Evolutionary conservation across 148 eudicot genomes (phyloP).

Genomic region (Persicaria maculosa): DNA sequence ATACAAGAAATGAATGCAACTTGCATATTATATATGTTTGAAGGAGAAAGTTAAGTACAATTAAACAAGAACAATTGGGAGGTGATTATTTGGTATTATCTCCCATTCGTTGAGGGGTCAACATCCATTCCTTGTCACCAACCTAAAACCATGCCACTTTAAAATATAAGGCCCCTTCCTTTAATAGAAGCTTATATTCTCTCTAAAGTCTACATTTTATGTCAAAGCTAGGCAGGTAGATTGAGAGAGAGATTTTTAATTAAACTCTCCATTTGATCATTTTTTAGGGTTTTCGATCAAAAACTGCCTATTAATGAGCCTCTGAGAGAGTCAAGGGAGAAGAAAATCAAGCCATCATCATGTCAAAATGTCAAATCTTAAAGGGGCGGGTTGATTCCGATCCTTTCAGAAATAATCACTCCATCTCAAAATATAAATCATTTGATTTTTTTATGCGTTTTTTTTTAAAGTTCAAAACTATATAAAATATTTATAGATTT

Average conservation of each 20-base stretch:
- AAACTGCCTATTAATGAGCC: neutral
- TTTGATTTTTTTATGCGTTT: no score
- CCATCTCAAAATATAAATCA: no score
- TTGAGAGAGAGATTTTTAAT: neutral
- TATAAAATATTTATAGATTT: no score
- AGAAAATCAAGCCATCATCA: neutral
- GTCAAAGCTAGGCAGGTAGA: constrained; percentile 12
- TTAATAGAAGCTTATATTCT: constrained; percentile 35
- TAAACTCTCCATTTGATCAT: neutral
- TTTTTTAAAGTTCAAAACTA: no score
- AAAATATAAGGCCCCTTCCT: constrained; percentile 38
- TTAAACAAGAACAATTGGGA: constrained; percentile 20
- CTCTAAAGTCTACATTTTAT: constrained; percentile 14
- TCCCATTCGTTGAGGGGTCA: constrained; percentile 60
- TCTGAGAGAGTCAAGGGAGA: neutral
- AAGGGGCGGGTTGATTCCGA: no score
- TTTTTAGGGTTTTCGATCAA: neutral
- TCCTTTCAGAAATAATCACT: no score
- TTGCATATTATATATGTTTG: neutral
- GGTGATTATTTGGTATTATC: constrained; percentile 64
- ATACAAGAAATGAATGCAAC: constrained; percentile 12
- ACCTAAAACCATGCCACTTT: constrained; percentile 52
- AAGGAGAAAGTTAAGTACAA: constrained; percentile 22
- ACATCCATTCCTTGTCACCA: constrained; percentile 71
- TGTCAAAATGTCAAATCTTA: neutral